phyloP scores from a whole-genome alignment of 2,329 filamentous ascomycete species.

The Podosphaera leucotricha region DNA sequence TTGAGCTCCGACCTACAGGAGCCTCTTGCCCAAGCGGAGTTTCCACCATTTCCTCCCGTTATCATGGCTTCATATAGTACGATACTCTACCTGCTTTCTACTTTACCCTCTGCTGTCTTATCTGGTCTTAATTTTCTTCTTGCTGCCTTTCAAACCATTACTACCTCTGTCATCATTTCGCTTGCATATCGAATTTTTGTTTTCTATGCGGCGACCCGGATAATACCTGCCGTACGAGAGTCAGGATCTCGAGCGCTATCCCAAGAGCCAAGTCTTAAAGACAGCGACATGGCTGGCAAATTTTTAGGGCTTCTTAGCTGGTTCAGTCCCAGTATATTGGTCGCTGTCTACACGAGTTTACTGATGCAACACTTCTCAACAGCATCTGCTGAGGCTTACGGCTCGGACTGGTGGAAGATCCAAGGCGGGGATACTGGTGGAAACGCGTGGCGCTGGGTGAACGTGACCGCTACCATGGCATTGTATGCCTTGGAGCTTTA shows the following conservation, averaged over 20 bases:
- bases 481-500: slow-evolving; percentile 81
- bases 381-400: slow-evolving; percentile 34
- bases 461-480: slow-evolving; percentile 68
- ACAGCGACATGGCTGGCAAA: slow-evolving; percentile 59
- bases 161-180: slow-evolving; percentile 85
- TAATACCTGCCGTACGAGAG: slow-evolving; percentile 82
- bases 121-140: slow-evolving; percentile 69
- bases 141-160: slow-evolving; percentile 85
- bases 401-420: slow-evolving; percentile 60
- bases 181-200: slow-evolving; percentile 84
- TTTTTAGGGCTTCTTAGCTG: slow-evolving; percentile 68
- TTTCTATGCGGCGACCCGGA: slow-evolving; percentile 83
- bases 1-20: slow-evolving; percentile 32
- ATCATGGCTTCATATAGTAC: slow-evolving; percentile 98
- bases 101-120: slow-evolving; percentile 61
- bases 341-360: slow-evolving; percentile 88
- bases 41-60: slow-evolving; percentile 86
- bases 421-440: slow-evolving; percentile 63
- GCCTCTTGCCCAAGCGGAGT: slow-evolving; percentile 47
- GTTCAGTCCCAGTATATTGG: slow-evolving; percentile 85
- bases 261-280: slow-evolving; percentile 66
- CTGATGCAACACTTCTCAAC: slow-evolving; percentile 87
- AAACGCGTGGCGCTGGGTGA: slow-evolving; percentile 84
- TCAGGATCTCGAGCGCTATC: slow-evolving; percentile 63
- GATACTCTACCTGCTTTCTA: slow-evolving; percentile 59